A percentile compares a stretch with the other conserved stretches of the same genome.
phyloP scores from a whole-genome alignment of 768 basidiomycete genomes.

The Suillus subaureus region DNA sequence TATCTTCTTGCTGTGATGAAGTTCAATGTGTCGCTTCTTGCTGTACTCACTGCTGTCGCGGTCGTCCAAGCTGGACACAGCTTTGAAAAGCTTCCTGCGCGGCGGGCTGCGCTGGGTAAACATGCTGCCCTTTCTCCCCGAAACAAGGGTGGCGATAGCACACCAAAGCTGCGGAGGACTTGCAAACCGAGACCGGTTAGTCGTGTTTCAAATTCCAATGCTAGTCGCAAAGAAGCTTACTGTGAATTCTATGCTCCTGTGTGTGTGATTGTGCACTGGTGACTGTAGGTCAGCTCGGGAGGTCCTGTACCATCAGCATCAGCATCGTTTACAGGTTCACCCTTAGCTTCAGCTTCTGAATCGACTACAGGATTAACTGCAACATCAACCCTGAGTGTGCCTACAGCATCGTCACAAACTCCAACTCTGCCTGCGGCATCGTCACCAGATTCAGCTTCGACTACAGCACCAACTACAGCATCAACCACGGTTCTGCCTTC shows the following conservation, averaged over 20 bases:
- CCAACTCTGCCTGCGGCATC: background rate
- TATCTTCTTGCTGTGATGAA: constrained; percentile 41
- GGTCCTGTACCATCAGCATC: constrained; percentile 4
- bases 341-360: background rate
- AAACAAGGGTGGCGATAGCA: constrained; percentile 8
- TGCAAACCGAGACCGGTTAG: background rate
- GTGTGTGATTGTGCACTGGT: background rate
- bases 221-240: background rate
- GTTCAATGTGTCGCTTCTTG: constrained; percentile 42
- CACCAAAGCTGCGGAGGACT: constrained; percentile 3
- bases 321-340: background rate
- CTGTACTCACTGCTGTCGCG: constrained; percentile 33
- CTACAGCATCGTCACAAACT: background rate
- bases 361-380: background rate
- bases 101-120: constrained; percentile 31
- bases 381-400: background rate
- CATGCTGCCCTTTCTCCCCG: constrained; percentile 34
- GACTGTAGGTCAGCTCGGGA: constrained; percentile 1
- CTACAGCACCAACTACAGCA: background rate
- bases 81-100: constrained; percentile 29
- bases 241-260: constrained; percentile 4
- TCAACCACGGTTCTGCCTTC: background rate
- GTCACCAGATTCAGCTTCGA: background rate
- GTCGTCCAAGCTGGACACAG: constrained; percentile 35
- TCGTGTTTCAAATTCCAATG: background rate